Evolutionary conservation across 139 green algal species (phyloP).

Genomic region (Zygnema cylindricum): DNA sequence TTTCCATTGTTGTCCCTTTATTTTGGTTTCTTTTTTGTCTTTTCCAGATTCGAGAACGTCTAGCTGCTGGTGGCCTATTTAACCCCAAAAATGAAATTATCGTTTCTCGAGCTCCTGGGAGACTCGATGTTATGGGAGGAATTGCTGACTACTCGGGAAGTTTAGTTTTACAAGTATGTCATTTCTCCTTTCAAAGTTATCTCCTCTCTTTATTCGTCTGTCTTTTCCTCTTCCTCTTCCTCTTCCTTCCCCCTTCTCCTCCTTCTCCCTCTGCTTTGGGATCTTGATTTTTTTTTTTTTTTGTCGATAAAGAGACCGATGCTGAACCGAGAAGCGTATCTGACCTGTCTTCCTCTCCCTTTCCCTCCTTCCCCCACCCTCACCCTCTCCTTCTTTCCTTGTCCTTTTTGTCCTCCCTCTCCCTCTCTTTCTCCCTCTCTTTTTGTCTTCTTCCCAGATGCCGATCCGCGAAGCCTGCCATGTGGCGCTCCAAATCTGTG

Average conservation of each 20-base stretch:
- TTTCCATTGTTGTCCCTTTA: neutral
- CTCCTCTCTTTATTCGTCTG: too few species aligned
- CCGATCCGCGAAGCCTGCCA: constrained; percentile 84
- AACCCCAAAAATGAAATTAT: constrained; percentile 65
- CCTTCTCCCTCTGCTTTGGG: neutral
- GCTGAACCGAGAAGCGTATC: too few species aligned
- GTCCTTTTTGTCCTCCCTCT: neutral
- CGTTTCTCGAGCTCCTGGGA: constrained; percentile 84
- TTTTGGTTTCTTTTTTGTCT: neutral
- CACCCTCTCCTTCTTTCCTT: neutral
- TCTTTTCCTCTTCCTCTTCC: neutral
- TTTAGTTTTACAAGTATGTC: constrained; percentile 78
- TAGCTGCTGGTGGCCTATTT: constrained; percentile 73
- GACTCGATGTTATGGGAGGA: constrained; percentile 96
- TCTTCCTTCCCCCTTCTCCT: neutral
- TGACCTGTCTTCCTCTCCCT: neutral
- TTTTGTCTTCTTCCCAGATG: constrained; percentile 68
- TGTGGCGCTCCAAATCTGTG: constrained; percentile 78
- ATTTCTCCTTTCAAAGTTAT: neutral
- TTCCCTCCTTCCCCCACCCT: neutral
- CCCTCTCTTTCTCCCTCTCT: neutral
- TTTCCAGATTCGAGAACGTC: constrained; percentile 55
- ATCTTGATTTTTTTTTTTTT: neutral
- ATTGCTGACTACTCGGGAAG: constrained; percentile 94
- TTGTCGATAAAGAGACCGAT: too few species aligned